A percentile compares a stretch with the other conserved stretches of the same genome.
Evolutionary conservation across 2,329 filamentous ascomycete genomes (phyloP).

Genomic region (Colletotrichum noveboracense): DNA sequence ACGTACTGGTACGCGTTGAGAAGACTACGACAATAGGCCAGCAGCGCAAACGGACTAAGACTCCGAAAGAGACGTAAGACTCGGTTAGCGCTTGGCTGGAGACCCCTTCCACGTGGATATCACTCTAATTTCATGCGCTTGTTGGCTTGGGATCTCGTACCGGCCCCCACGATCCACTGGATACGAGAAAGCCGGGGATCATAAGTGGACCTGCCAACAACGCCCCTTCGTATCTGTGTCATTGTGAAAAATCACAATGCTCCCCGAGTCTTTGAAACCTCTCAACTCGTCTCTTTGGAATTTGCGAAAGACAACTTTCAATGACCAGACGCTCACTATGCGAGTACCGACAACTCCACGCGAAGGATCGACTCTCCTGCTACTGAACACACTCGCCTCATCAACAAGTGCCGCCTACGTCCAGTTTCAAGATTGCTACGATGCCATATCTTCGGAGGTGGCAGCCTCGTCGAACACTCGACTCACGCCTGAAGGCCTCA

Average conservation of each 20-base stretch:
- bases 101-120: not conserved
- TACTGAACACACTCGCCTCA: not conserved
- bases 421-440: not conserved
- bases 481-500: not conserved
- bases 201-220: not conserved
- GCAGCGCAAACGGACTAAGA: not conserved
- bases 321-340: accelerated
- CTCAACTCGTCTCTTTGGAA: not conserved
- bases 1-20: no score
- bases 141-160: not conserved
- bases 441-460: not conserved
- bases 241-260: not conserved
- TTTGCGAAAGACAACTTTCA: not conserved
- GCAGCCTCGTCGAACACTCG: not conserved
- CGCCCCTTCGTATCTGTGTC: not conserved
- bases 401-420: not conserved
- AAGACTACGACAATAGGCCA: not conserved
- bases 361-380: not conserved
- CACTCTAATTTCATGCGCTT: not conserved
- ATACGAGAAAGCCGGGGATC: not conserved
- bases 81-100: not conserved
- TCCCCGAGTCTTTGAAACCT: not conserved
- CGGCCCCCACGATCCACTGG: not conserved
- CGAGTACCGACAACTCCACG: accelerated
- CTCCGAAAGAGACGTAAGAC: not conserved